phyloP scores from a whole-genome alignment of 2,329 filamentous ascomycete genomes.

The Talaromyces sp. region DNA sequence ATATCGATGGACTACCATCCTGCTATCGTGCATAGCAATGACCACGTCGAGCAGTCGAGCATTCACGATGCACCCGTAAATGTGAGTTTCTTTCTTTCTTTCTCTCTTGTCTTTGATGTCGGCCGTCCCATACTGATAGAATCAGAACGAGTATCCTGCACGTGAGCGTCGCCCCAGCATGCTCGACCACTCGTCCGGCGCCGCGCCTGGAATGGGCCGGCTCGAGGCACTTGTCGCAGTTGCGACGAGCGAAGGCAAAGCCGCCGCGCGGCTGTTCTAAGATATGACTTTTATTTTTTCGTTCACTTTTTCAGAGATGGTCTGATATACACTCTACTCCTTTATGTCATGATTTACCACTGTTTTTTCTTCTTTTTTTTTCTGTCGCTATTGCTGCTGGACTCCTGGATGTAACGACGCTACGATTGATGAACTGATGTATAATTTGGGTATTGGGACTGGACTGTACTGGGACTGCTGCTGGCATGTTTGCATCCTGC shows the following conservation, averaged over 20 bases:
- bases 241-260: slow-evolving; percentile 42
- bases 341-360: neutral
- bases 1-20: slow-evolving; percentile 44
- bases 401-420: neutral
- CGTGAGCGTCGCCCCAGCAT: slow-evolving; percentile 21
- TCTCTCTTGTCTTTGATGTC: no score
- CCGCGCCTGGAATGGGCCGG: slow-evolving; percentile 38
- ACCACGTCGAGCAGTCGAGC: slow-evolving; percentile 38
- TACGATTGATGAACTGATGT: slow-evolving; percentile 3
- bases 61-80: slow-evolving; percentile 13
- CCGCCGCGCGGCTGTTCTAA: slow-evolving; percentile 27
- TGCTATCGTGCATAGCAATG: slow-evolving; percentile 43
- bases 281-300: slow-evolving; percentile 2
- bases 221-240: slow-evolving; percentile 47
- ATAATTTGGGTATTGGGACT: neutral
- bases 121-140: neutral
- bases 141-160: slow-evolving; percentile 26
- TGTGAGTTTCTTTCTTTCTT: slow-evolving; percentile 34
- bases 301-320: neutral
- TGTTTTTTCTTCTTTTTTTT: neutral
- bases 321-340: neutral
- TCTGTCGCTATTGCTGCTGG: neutral
- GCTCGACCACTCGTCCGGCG: slow-evolving; percentile 21
- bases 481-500: neutral
- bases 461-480: neutral